These are phyloP conservation scores for Tolypocladium paradoxum DNA, from an alignment of 2,329 filamentous ascomycete genomes.

Conservation along the genomic window DNA sequence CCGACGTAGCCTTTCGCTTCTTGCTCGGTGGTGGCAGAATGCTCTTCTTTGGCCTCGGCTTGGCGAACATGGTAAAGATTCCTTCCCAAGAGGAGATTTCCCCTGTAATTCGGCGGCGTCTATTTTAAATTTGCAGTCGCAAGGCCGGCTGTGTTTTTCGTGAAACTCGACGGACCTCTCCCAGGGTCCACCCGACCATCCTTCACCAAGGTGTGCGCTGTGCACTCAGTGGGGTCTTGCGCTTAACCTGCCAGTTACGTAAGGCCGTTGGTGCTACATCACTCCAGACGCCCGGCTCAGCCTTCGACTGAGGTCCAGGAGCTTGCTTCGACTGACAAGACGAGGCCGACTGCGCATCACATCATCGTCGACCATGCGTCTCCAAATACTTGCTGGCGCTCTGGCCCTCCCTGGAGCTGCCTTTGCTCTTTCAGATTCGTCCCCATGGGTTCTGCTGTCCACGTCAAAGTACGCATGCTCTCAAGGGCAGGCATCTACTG, in stretches of 20 bases:
- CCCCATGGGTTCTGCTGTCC: conserved; percentile 82
- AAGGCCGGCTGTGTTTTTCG: neutral
- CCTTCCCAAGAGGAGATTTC: neutral
- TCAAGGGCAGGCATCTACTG: conserved; percentile 2
- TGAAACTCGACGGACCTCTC: neutral
- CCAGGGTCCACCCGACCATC: neutral
- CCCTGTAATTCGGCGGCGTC: neutral
- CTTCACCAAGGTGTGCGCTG: conserved; percentile 4
- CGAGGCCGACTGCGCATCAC: neutral
- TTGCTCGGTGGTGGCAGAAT: conserved; percentile 50
- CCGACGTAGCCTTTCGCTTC: conserved; percentile 49
- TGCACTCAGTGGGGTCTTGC: conserved; percentile 6
- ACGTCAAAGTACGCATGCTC: conserved; percentile 57
- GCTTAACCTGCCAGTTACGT: conserved; percentile 14
- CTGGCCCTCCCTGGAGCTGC: conserved; percentile 47
- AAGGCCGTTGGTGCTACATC: conserved; percentile 12
- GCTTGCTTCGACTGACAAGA: conserved; percentile 14
- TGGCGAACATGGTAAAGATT: conserved; percentile 36
- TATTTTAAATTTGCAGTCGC: no score
- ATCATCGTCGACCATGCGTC: conserved; percentile 35
- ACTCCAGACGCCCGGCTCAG: conserved; percentile 8
- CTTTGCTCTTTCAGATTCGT: conserved; percentile 73
- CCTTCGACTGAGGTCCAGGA: conserved; percentile 5
- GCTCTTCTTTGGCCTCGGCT: conserved; percentile 47
- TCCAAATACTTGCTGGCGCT: conserved; percentile 37